A percentile compares a stretch with the other conserved stretches of the same genome.
These are phyloP conservation scores for Penstemon newberryi DNA, from an alignment of 257 asterid genomes.

Conservation along the genomic window DNA sequence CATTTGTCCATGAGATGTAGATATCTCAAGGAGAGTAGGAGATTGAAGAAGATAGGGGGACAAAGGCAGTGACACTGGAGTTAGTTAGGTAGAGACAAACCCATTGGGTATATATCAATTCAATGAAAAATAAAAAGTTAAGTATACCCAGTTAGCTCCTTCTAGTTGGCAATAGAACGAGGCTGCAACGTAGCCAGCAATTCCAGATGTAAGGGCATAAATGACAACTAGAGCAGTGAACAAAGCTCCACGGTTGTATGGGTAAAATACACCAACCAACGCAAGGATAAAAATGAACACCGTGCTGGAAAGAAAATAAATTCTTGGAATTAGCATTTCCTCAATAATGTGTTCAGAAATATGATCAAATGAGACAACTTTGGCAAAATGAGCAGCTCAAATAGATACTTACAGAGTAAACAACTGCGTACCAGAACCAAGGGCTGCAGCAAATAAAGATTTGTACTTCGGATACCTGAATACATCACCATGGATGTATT, in stretches of 20 bases:
- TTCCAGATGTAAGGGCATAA: constrained; percentile 71
- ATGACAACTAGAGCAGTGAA: constrained; percentile 58
- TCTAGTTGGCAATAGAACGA: constrained; percentile 71
- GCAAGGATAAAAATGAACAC: constrained; percentile 61
- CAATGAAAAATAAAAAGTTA: too few species aligned
- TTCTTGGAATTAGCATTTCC: background rate
- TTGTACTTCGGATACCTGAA: constrained; percentile 65
- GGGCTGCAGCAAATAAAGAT: constrained; percentile 62
- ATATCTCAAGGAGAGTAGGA: too few species aligned
- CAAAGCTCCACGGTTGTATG: constrained; percentile 70
- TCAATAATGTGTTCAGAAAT: background rate
- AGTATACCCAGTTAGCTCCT: constrained; percentile 68
- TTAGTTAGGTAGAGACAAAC: too few species aligned
- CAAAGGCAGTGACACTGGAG: too few species aligned
- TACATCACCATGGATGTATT: constrained; percentile 74
- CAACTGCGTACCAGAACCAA: constrained; percentile 71
- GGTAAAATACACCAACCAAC: constrained; percentile 68
- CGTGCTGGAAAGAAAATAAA: constrained; percentile 37
- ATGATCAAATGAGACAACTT: background rate
- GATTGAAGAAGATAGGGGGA: too few species aligned
- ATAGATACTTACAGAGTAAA: constrained; percentile 56
- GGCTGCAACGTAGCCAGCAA: constrained; percentile 63
- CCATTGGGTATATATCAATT: too few species aligned
- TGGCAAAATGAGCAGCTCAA: background rate
- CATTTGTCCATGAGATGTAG: too few species aligned